Percentiles rank a stretch among this genome's conserved stretches.
phyloP scores from a whole-genome alignment of 768 basidiomycete genomes.

The Russula olivacea region DNA sequence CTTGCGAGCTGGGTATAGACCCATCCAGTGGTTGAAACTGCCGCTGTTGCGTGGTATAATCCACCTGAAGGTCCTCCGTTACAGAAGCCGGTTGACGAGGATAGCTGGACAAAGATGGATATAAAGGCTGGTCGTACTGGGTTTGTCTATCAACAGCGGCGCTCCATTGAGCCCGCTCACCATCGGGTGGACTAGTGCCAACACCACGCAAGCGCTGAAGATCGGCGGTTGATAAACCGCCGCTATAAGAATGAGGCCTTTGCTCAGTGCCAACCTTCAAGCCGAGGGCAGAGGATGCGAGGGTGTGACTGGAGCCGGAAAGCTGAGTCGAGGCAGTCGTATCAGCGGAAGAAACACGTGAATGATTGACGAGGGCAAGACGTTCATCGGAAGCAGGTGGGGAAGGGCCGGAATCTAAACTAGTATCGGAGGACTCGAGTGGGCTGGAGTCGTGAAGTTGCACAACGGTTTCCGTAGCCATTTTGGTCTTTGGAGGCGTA shows the following conservation, averaged over 20 bases:
- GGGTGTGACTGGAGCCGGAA: slow-evolving; percentile 49
- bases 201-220: slow-evolving; percentile 69
- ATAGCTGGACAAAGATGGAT: slow-evolving; percentile 63
- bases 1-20: slow-evolving; percentile 34
- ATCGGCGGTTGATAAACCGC: slow-evolving; percentile 67
- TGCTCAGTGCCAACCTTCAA: slow-evolving; percentile 54
- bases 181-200: slow-evolving; percentile 35
- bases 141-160: slow-evolving; percentile 30
- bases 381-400: slow-evolving; percentile 63
- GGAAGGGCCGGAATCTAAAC: slow-evolving; percentile 55
- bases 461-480: slow-evolving; percentile 44
- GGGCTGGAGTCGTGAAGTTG: slow-evolving; percentile 64
- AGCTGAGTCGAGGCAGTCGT: slow-evolving; percentile 56
- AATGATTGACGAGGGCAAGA: slow-evolving; percentile 57
- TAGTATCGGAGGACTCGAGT: slow-evolving; percentile 64
- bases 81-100: slow-evolving; percentile 32
- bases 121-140: slow-evolving; percentile 39
- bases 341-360: slow-evolving; percentile 79
- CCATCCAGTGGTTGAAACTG: slow-evolving; percentile 44
- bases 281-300: slow-evolving; percentile 46
- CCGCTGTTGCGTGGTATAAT: slow-evolving; percentile 55
- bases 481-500: slow-evolving; percentile 64
- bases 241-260: slow-evolving; percentile 77
- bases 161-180: slow-evolving; percentile 27
- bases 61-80: slow-evolving; percentile 38